Percentiles rank a stretch among this genome's conserved stretches.
These are phyloP conservation scores for Pterulicium gracile DNA, from an alignment of 1,284 basidiomycete species.

Conservation along the genomic window DNA sequence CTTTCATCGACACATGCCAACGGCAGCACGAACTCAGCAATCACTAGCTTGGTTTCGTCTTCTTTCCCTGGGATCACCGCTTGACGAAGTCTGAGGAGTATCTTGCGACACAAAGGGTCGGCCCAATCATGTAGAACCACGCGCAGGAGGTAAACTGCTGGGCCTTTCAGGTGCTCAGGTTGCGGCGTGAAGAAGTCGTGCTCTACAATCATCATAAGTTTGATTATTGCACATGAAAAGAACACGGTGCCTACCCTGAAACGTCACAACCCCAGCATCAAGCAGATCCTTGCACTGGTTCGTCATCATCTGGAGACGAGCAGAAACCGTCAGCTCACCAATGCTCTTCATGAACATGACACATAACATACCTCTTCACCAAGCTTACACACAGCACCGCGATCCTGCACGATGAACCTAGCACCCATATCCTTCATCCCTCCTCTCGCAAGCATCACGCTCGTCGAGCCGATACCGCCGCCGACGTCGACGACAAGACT, in stretches of 20 bases:
- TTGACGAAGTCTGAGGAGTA: slow-evolving; percentile 38
- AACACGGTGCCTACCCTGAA: slow-evolving; percentile 34
- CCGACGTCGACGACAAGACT: slow-evolving; percentile 64
- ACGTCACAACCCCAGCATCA: slow-evolving; percentile 40
- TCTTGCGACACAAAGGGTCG: slow-evolving; percentile 42
- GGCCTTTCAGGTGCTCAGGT: slow-evolving; percentile 27
- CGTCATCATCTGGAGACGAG: neutral
- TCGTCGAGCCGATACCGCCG: slow-evolving; percentile 47
- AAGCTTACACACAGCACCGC: slow-evolving; percentile 49
- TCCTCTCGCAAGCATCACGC: slow-evolving; percentile 1
- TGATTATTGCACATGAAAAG: neutral
- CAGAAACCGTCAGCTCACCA: neutral
- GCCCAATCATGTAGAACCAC: slow-evolving; percentile 71
- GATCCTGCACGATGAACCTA: slow-evolving; percentile 61
- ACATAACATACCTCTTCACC: slow-evolving; percentile 33
- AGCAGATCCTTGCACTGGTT: slow-evolving; percentile 49
- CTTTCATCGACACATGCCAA: slow-evolving; percentile 50
- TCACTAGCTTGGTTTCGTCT: slow-evolving; percentile 45
- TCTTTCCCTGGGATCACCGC: slow-evolving; percentile 24
- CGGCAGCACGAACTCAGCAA: slow-evolving; percentile 60
- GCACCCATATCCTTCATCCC: slow-evolving; percentile 23
- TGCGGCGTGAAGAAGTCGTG: slow-evolving; percentile 68
- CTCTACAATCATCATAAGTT: slow-evolving; percentile 20
- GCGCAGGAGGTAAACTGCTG: slow-evolving; percentile 57
- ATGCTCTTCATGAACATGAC: neutral